Evolutionary conservation across 768 basidiomycete genomes (phyloP).

Genomic region (Xanthoconium stramineum): DNA sequence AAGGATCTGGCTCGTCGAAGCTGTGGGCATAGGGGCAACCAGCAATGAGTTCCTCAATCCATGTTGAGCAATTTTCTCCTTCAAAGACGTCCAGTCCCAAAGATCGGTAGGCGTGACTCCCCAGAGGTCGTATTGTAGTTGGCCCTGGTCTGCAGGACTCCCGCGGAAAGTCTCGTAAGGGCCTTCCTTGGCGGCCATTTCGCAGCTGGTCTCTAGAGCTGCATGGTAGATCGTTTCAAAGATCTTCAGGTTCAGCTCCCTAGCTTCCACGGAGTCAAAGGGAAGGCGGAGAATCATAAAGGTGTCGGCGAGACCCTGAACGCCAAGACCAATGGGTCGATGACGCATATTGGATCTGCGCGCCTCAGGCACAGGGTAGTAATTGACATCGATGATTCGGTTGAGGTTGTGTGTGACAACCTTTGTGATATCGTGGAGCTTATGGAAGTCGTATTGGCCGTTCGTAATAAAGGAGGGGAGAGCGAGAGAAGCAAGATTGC

Average conservation of each 20-base stretch:
- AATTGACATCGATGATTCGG: conserved; percentile 91
- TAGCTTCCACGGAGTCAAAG: conserved; percentile 87
- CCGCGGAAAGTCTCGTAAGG: conserved; percentile 89
- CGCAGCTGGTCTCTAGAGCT: conserved; percentile 85
- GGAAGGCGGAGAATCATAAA: conserved; percentile 98
- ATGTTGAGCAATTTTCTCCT: conserved; percentile 76
- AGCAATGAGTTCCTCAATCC: conserved; percentile 91
- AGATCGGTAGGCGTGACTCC: conserved; percentile 82
- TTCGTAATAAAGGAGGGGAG: conserved; percentile 87
- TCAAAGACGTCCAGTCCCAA: conserved; percentile 92
- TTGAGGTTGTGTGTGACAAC: conserved; percentile 93
- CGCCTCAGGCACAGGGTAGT: conserved; percentile 92
- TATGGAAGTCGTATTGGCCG: conserved; percentile 89
- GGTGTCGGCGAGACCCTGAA: conserved; percentile 95
- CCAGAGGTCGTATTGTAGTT: conserved; percentile 95
- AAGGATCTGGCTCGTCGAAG: conserved; percentile 96
- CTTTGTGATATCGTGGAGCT: conserved; percentile 90
- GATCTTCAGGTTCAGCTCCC: conserved; percentile 88
- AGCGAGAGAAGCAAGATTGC: conserved; percentile 96
- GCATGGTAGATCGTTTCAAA: conserved; percentile 99
- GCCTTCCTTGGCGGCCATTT: conserved; percentile 76
- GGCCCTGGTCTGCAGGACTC: conserved; percentile 84
- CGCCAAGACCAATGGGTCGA: conserved; percentile 95
- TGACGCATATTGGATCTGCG: conserved; percentile 94
- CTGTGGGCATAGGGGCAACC: conserved; percentile 98